Conservation (phyloP, 805 yeast species). For the Starmerella ratchasimensis region DNA sequence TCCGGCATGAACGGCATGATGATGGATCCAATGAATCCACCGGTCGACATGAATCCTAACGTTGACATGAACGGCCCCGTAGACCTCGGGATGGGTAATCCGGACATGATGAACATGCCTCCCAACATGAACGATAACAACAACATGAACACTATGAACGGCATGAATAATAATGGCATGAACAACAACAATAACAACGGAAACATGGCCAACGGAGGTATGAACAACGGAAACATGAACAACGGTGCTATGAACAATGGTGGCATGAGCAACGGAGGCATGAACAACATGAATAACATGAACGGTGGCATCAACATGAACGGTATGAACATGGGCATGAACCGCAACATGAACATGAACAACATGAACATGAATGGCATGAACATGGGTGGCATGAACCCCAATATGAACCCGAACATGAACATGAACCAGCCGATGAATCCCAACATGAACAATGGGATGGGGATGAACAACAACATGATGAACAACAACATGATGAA, state of each 20-base stretch:
- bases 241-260: too few relatives aligned
- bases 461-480: not conserved
- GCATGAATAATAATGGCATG: not conserved
- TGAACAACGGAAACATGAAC: not conserved
- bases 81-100: too few relatives aligned
- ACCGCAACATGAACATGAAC: not conserved
- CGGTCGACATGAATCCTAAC: too few relatives aligned
- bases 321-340: not conserved
- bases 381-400: not conserved
- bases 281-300: not conserved
- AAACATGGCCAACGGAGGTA: not conserved
- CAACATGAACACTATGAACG: not conserved
- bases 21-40: slow-evolving; percentile 3
- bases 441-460: not conserved
- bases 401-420: not conserved
- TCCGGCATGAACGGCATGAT: slow-evolving; percentile 1
- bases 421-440: not conserved
- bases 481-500: too few relatives aligned
- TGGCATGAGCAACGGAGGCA: too few relatives aligned
- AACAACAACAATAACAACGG: not conserved
- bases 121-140: not conserved
- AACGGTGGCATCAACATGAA: not conserved
- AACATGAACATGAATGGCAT: not conserved
- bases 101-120: too few relatives aligned
- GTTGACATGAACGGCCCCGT: too few relatives aligned